Base-by-base conservation (phyloP, 352 stramenopile species). In the Phytopythium vexans region DNA sequence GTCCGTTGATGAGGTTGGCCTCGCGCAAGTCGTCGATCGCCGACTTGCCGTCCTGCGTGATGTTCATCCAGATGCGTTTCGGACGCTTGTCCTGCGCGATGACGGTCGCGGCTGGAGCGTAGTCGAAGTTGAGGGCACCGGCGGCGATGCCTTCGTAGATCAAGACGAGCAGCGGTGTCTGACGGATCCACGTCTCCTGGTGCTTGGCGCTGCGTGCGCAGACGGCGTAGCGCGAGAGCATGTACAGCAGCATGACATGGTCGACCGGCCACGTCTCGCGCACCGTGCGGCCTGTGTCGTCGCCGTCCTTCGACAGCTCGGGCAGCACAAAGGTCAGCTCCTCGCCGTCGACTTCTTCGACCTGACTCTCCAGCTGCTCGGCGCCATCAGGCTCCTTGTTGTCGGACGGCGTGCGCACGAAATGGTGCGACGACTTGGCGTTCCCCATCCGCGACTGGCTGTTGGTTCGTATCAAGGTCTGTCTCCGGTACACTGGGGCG, bases 101-200 rank as follows among this genome's bases (percentile, higher is more conserved):
- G 27, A 83, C 55, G 41, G 82, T 74, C 2, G 70, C 60, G n/a
- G 73, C 72, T 1, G 76, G 76, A 10, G 76, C 76, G 54, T 87
- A 87, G 56, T 87, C 76, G 43, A 87, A 87, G 57, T 83, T 77
- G 1, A 87, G 60, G 21, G 62, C 70, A 3, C 73, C 73, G 11
- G 71, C 65, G 8, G 69, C 74, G 49, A 87, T 87, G 27, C 76
- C 76, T 56, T 87, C 76, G 57, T 85, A 87, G 68, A 87, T 77
- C 81, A 98, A 70, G 54, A 98, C 94, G 14, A 97, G 76, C 35
- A 98, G 55, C 35, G 95, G 87, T 39, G 89, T 91, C 66, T 98
- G 96, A 15, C 93, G 81, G 43, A 98, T 89, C 95, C 95, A 98
- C 55, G 89, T 74, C 64, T 98, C 92, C 36, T 94, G 94, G 41